These are phyloP conservation scores for Cadophora gregata DNA, from an alignment of 2,329 filamentous ascomycete genomes.

Conservation along the genomic window DNA sequence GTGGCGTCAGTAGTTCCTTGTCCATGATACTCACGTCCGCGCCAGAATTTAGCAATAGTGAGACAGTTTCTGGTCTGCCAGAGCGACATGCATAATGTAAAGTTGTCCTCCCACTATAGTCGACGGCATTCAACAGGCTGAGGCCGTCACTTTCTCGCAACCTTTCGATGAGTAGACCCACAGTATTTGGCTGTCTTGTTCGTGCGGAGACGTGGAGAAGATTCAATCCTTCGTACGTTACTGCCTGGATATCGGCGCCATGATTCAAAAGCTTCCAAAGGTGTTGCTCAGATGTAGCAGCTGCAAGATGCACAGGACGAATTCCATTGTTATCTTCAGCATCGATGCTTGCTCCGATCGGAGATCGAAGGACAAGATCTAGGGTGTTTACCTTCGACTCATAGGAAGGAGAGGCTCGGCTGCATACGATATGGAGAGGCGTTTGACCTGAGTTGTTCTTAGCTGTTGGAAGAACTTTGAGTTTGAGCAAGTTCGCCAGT, in stretches of 20 bases:
- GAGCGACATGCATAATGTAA: slow-evolving; percentile 35
- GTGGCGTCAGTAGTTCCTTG: slow-evolving; percentile 26
- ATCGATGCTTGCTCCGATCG: slow-evolving; percentile 22
- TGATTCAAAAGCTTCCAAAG: slow-evolving; percentile 34
- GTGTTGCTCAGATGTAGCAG: slow-evolving; percentile 23
- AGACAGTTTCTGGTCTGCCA: slow-evolving; percentile 30
- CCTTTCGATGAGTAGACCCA: slow-evolving; percentile 33
- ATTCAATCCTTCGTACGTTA: slow-evolving; percentile 46
- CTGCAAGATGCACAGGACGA: slow-evolving; percentile 29
- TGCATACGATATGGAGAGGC: slow-evolving; percentile 21
- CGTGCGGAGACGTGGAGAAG: slow-evolving; percentile 50
- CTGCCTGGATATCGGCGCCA: slow-evolving; percentile 45
- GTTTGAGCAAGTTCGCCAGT: not conserved
- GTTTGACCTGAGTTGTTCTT: slow-evolving; percentile 23
- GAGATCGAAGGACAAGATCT: slow-evolving; percentile 15
- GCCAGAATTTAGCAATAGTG: slow-evolving; percentile 26
- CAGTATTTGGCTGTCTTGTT: slow-evolving; percentile 44
- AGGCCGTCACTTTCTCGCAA: not conserved
- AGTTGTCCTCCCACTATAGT: slow-evolving; percentile 26
- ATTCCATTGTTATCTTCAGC: slow-evolving; percentile 36
- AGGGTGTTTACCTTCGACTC: not conserved
- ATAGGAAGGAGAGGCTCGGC: not conserved
- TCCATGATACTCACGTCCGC: slow-evolving; percentile 27
- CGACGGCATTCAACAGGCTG: slow-evolving; percentile 16
- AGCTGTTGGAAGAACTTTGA: slow-evolving; percentile 18